Evolutionary conservation across 225 moss, liverwort and hornwort genomes (phyloP).

Genomic region (Anthoceros angustus): DNA sequence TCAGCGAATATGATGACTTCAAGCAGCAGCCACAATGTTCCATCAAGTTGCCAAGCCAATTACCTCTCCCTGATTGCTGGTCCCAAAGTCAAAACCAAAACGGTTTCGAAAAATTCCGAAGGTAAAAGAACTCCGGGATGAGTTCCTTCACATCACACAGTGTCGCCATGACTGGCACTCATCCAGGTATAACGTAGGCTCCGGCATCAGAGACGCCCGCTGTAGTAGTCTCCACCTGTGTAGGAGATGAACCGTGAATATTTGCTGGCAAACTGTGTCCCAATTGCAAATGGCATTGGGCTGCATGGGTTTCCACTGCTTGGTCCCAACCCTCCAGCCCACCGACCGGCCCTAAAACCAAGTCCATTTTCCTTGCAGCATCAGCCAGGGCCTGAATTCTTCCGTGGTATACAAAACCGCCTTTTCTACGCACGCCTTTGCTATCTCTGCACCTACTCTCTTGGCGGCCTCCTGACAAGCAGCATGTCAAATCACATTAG

Average conservation of each 20-base stretch:
- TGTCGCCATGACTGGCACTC: conserved; percentile 95
- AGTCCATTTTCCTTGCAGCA: conserved; percentile 72
- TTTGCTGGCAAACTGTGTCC: too few relatives aligned
- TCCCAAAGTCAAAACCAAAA: conserved; percentile 74
- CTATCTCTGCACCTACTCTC: conserved; percentile 83
- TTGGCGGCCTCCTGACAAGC: conserved; percentile 63
- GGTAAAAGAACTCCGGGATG: conserved; percentile 92
- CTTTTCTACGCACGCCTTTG: conserved; percentile 58
- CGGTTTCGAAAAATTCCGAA: conserved; percentile 84
- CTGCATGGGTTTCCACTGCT: too few relatives aligned
- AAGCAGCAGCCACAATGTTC: neutral
- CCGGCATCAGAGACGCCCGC: too few relatives aligned
- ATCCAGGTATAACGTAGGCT: conserved; percentile 88
- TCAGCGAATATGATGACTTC: neutral
- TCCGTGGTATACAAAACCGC: conserved; percentile 93
- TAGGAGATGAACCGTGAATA: too few relatives aligned
- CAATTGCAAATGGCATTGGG: too few relatives aligned
- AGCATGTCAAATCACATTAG: conserved; percentile 7
- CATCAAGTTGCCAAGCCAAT: neutral
- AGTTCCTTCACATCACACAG: conserved; percentile 99
- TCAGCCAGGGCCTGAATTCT: conserved; percentile 79
- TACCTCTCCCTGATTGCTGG: conserved; percentile 88
- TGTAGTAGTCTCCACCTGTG: too few relatives aligned
- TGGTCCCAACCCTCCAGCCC: too few relatives aligned
- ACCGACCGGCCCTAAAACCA: conserved; percentile 26